Evolutionary conservation across 2,329 filamentous ascomycete species (phyloP), one percentile per base, ranked within the genome.

Genomic region (Aspergillus sp.): DNA sequence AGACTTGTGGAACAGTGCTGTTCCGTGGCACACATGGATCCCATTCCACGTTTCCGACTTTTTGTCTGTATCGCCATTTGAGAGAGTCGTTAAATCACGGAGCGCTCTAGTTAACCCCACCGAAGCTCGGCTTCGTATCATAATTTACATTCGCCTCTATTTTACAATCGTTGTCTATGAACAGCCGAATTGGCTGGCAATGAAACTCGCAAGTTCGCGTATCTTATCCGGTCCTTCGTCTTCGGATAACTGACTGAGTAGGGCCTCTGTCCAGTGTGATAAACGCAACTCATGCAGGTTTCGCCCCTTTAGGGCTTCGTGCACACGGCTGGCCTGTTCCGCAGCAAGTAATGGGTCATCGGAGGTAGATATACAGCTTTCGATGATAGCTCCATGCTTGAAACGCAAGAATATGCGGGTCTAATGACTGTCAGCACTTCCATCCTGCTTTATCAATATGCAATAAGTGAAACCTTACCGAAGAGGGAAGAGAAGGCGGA

Each of bases 281-380:
- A 62, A 51, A 12, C 67, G 61, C 19, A 85, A 77, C 50, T 84
- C 79, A 54, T 84, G 82, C 17, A 86, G 61, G 17, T 77, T 78
- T 45, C 72, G 73, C 20, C 74, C 77, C 27, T 69, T 73, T 52
- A 75, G 67, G 41, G 57, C 59, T 33, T 71, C 56, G 51, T 74
- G 70, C 19, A 74, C 61, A 11, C 59, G 66, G 22, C 45, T 60
- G n/a, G 69, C 69, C 63, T 79, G 73, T n/a, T 67, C 57, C 11
- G 68, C 65, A 45, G 72, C 74, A 7, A 61, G 51, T 3, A 52
- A 58, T n/a, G 64, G 30, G 51, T 78, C 68, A 13, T 66, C 49
- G 2, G 76, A 76, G 22, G 72, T 63, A 13, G 75, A 77, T 20
- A 78, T 73, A 39, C 73, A 66, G 46, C 72, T 74, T 58, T 76